These are phyloP conservation scores for Aaosphaeria arxii DNA, from an alignment of 2,329 filamentous ascomycete species.

Conservation along the genomic window DNA sequence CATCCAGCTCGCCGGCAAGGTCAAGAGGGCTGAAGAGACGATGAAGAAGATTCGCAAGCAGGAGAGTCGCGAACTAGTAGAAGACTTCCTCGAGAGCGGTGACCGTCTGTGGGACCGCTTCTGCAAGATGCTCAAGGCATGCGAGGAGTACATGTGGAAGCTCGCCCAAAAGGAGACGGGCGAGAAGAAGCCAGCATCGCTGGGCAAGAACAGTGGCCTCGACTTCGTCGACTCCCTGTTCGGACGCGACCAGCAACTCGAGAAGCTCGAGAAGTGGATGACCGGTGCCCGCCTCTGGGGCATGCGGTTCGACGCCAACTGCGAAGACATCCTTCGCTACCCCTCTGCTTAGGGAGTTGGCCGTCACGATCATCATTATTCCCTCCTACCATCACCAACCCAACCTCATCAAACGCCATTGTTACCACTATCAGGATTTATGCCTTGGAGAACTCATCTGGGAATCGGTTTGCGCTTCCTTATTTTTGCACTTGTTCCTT, in stretches of 20 bases:
- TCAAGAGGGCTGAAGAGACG: constrained; percentile 83
- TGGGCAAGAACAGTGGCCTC: constrained; percentile 88
- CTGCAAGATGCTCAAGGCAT: constrained; percentile 81
- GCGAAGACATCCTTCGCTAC: constrained; percentile 75
- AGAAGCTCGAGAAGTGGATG: constrained; percentile 92
- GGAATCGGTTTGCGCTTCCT: constrained; percentile 16
- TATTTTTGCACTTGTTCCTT: constrained; percentile 10
- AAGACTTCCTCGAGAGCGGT: constrained; percentile 87
- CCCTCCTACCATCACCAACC: background rate
- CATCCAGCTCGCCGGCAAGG: constrained; percentile 89
- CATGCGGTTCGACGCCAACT: constrained; percentile 93
- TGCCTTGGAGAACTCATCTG: constrained; percentile 10
- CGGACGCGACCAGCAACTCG: constrained; percentile 82
- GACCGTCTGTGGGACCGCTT: constrained; percentile 84
- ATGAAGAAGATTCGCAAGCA: constrained; percentile 67
- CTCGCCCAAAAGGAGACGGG: constrained; percentile 68
- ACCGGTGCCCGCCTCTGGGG: constrained; percentile 83
- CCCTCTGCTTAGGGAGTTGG: constrained; percentile 38
- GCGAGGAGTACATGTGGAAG: constrained; percentile 94
- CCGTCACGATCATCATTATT: background rate
- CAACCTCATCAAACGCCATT: background rate
- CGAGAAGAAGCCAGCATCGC: constrained; percentile 59
- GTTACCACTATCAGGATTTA: background rate
- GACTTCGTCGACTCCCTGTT: constrained; percentile 98
- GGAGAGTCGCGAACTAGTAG: constrained; percentile 76